These are phyloP conservation scores for Apiospora rasikravindrae DNA, from an alignment of 2,329 filamentous ascomycete genomes.

Conservation along the genomic window DNA sequence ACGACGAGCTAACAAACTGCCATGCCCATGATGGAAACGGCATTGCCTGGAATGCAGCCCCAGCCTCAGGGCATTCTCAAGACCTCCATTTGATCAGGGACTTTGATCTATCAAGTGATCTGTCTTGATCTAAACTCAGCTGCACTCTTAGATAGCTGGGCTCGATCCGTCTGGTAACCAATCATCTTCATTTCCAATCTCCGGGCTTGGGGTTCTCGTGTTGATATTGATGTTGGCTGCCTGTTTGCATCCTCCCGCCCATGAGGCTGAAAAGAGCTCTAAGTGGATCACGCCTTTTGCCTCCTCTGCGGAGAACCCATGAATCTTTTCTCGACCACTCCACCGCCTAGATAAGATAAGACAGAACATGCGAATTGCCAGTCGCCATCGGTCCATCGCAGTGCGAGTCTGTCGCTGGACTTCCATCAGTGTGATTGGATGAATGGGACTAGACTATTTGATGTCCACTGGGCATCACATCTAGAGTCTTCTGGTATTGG, in stretches of 20 bases:
- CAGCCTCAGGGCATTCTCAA: background rate
- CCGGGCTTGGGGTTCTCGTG: background rate
- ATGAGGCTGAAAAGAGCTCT: background rate
- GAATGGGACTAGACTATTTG: background rate
- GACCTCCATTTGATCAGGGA: background rate
- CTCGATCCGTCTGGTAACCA: background rate
- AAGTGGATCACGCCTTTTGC: constrained; percentile 1
- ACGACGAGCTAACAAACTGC: constrained; percentile 1
- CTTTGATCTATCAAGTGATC: background rate
- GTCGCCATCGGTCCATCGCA: no score
- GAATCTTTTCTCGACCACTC: background rate
- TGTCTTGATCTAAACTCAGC: background rate
- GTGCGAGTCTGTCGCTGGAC: background rate
- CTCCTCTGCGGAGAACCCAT: constrained; percentile 15
- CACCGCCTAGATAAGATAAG: constrained; percentile 11
- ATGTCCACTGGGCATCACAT: background rate
- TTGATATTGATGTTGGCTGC: background rate
- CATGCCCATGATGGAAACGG: background rate
- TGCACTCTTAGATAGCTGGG: background rate
- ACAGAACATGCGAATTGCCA: no score
- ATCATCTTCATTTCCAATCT: background rate
- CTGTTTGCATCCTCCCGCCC: constrained; percentile 1
- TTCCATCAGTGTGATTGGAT: background rate
- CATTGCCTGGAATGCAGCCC: constrained; percentile 11
- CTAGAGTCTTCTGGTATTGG: no score